Conservation (phyloP, 805 yeast genomes). For the Tetrapisispora iriomotensis region DNA sequence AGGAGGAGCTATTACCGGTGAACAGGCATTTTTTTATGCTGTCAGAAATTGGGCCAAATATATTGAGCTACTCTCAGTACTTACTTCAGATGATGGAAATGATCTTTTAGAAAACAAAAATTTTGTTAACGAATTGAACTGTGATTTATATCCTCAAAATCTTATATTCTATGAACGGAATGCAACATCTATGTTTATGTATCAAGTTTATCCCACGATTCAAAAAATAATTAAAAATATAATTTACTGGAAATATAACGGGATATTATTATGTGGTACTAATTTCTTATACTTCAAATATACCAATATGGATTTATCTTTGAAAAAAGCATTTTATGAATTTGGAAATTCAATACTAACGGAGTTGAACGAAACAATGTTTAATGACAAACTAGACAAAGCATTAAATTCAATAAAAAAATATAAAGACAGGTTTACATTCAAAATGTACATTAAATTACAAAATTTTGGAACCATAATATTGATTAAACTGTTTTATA, state of each 20-base stretch:
- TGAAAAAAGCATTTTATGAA: background rate
- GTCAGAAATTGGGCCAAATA: conserved; percentile 4
- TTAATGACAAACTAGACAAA: background rate
- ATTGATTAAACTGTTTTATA: conserved; percentile 5
- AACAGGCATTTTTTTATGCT: background rate
- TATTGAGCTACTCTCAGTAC: conserved; percentile 4
- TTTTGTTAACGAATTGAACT: background rate
- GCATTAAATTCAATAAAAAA: background rate
- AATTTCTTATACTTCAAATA: conserved; percentile 5
- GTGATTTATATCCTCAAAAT: background rate
- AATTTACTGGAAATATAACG: background rate
- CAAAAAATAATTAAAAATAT: background rate
- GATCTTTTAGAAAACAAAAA: background rate
- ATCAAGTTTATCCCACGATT: background rate
- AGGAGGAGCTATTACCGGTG: background rate
- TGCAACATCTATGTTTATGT: background rate
- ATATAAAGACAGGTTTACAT: conserved; percentile 3
- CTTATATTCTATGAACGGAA: background rate
- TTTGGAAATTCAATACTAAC: conserved; percentile 2
- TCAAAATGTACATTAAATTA: conserved; percentile 4
- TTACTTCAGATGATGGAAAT: conserved; percentile 7
- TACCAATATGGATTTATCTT: background rate
- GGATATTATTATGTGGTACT: conserved; percentile 3
- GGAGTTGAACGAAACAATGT: background rate
- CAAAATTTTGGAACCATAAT: background rate